phyloP scores from a whole-genome alignment of 2,329 filamentous ascomycete species.

The Colletotrichum liaoningense region DNA sequence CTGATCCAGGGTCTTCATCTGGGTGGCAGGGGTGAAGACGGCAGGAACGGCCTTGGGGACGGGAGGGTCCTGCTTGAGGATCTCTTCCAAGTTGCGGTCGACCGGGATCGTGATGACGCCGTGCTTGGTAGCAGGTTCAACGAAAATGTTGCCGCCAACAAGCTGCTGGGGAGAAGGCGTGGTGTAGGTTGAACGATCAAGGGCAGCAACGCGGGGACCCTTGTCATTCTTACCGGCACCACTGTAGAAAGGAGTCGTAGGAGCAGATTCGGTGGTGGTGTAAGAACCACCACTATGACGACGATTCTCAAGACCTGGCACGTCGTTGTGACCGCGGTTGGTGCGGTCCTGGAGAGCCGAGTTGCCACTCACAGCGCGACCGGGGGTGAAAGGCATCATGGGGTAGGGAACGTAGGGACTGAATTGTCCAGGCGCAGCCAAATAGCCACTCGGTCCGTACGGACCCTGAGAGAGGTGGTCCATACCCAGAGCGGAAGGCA shows the following conservation, averaged over 20 bases:
- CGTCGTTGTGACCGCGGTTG: constrained; percentile 62
- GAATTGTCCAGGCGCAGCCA: constrained; percentile 46
- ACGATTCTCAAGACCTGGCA: constrained; percentile 73
- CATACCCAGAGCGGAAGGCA: constrained; percentile 48
- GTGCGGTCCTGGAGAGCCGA: constrained; percentile 57
- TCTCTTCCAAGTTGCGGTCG: constrained; percentile 69
- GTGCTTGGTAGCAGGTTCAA: constrained; percentile 55
- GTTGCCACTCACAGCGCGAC: constrained; percentile 48
- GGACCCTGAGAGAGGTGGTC: constrained; percentile 41
- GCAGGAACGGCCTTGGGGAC: constrained; percentile 93
- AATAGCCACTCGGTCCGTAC: constrained; percentile 52
- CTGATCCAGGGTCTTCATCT: constrained; percentile 90
- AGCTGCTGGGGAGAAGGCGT: constrained; percentile 75
- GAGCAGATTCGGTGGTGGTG: constrained; percentile 75
- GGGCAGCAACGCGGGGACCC: constrained; percentile 66
- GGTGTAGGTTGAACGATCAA: constrained; percentile 74
- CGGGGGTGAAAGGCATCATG: constrained; percentile 64
- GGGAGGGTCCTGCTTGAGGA: constrained; percentile 80
- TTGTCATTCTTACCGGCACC: constrained; percentile 69
- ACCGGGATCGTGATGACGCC: constrained; percentile 46
- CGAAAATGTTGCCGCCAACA: constrained; percentile 52
- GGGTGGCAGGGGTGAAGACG: constrained; percentile 85
- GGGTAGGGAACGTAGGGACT: constrained; percentile 48
- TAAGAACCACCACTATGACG: constrained; percentile 66
- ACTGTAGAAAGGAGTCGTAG: constrained; percentile 74